Evolutionary conservation across 305 asterid genomes (phyloP).

Genomic region (Solanum hybrid): DNA sequence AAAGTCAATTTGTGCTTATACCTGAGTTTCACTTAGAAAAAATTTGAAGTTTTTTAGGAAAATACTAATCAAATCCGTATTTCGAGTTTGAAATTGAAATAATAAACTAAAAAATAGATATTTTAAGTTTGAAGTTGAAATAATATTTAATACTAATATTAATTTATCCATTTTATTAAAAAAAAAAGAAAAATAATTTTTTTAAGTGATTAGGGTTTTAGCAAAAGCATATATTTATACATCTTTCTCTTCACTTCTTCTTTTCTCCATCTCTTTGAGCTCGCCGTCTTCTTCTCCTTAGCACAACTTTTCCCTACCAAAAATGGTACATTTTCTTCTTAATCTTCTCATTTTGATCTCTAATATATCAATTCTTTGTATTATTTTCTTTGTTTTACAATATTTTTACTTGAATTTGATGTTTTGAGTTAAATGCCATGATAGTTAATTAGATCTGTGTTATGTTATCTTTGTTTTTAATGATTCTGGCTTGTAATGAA

Average conservation of each 20-base stretch:
- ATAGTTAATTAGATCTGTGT: background rate
- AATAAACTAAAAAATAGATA: background rate
- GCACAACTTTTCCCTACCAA: background rate
- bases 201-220: background rate
- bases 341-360: background rate
- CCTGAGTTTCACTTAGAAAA: background rate
- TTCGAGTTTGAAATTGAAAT: background rate
- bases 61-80: background rate
- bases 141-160: background rate
- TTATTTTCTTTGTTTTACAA: background rate
- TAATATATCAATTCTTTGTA: background rate
- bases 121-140: background rate
- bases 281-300: background rate
- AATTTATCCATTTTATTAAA: background rate
- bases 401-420: background rate
- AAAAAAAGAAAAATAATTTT: background rate
- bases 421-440: background rate
- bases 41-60: background rate
- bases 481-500: background rate
- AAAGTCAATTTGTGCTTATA: background rate
- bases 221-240: background rate
- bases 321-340: background rate
- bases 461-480: background rate
- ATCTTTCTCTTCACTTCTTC: background rate
- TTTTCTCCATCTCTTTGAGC: background rate